A percentile compares a stretch with the other conserved stretches of the same genome.
Conservation (phyloP, 768 basidiomycete species). For the Podaxis sp. region DNA sequence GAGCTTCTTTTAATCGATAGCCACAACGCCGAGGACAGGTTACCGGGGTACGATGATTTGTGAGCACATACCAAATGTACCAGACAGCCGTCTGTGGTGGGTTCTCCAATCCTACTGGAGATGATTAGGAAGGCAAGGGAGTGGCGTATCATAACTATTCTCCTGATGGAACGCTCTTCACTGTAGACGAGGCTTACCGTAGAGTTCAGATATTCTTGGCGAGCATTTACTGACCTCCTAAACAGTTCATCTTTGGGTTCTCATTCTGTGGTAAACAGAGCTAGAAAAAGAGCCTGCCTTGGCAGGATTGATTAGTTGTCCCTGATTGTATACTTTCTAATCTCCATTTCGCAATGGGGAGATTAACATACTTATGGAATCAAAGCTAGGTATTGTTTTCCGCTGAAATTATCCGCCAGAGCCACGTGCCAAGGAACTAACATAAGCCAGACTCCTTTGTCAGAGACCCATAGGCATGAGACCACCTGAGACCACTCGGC, state of each 20-base stretch:
- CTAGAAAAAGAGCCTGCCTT: neutral
- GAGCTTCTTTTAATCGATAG: neutral
- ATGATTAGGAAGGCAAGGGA: neutral
- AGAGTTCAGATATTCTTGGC: neutral
- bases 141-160: neutral
- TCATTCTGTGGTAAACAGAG: neutral
- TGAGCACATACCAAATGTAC: neutral
- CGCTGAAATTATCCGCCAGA: neutral
- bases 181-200: too few relatives aligned
- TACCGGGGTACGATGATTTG: neutral
- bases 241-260: neutral
- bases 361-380: neutral
- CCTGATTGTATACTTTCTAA: neutral
- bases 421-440: neutral
- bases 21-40: slow-evolving; percentile 11
- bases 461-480: neutral
- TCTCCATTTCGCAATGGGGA: neutral
- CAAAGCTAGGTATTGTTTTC: neutral
- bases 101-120: neutral
- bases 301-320: neutral
- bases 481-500: neutral
- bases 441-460: neutral
- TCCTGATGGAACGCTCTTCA: neutral
- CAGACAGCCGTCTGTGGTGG: neutral
- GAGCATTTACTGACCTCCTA: neutral